Evolutionary conservation across 202 grass and related monocot species (phyloP), one percentile per base, ranked within the genome.

Genomic region (Cymbopogon flexuosus): DNA sequence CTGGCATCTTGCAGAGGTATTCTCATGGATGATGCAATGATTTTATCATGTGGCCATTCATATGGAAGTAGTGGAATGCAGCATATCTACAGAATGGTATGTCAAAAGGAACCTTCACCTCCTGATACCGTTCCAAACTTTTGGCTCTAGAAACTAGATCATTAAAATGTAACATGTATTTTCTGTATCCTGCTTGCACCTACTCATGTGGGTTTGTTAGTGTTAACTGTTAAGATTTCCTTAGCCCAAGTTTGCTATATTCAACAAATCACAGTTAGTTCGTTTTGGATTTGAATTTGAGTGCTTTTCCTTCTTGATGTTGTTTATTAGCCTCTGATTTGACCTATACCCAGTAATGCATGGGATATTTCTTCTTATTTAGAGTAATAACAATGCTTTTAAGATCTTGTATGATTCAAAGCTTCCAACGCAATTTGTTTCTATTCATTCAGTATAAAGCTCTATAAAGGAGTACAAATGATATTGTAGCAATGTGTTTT

Each of bases 21-120:
- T 82, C 90, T 97, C 46, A 97, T 97, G 88, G 88, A 89, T 42
- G 88, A 97, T 88, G 88, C 93, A 0, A 91, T 86, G 88, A 91
- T 97, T 82, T 76, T 97, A 9, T 81, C 88, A 68, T 97, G 90
- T 76, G 93, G 93, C 11, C 93, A 97, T 82, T 93, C 93, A 52
- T 97, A 85, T 7, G 93, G 90, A 84, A 89, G 72, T 81, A 66
- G 63, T 65, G 90, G 93, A 75, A 86, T 97, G 84, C 86, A 89
- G 19, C 90, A 91, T 86, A 81, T 97, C 75, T 91, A 93, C 82
- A 89, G 74, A 89, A 91, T 91, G 88, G 93, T 97, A 69, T 80
- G 86, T 84, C n/a, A 58, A 46, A 56, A 45, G 6, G 2, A 76
- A 45, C 62, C 52, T 84, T 88, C 58, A 37, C 13, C 68, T 3